Conservation (phyloP, 2,329 filamentous ascomycete genomes). For the Phoma sp. region DNA sequence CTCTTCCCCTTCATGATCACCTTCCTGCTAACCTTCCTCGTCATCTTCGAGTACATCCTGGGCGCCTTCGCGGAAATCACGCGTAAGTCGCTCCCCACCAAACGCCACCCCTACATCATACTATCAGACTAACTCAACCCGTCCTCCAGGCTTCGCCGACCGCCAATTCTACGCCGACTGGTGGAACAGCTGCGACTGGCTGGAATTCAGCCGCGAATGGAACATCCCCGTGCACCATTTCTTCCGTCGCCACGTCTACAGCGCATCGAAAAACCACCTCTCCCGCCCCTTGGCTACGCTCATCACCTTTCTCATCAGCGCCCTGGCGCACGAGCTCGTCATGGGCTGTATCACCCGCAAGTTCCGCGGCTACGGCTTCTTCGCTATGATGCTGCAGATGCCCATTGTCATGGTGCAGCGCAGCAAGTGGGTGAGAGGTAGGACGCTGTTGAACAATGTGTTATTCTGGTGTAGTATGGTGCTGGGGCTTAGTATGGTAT, state of each 20-base stretch:
- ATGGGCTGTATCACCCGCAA: constrained; percentile 99
- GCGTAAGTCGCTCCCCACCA: constrained; percentile 43
- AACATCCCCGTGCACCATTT: constrained; percentile 98
- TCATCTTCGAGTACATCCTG: constrained; percentile 97
- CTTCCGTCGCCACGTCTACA: constrained; percentile 92
- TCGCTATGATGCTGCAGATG: constrained; percentile 95
- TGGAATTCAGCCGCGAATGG: constrained; percentile 90
- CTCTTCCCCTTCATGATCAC: constrained; percentile 98
- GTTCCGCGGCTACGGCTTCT: constrained; percentile 88
- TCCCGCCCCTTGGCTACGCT: constrained; percentile 79
- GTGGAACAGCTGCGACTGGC: constrained; percentile 82
- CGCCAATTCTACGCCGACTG: constrained; percentile 86
- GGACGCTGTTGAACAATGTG: constrained; percentile 74
- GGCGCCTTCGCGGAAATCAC: constrained; percentile 96
- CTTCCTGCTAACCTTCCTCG: constrained; percentile 92
- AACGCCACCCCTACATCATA: too few species aligned
- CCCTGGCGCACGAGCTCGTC: constrained; percentile 89
- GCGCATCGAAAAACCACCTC: constrained; percentile 76
- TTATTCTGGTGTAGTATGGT: constrained; percentile 95
- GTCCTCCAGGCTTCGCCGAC: constrained; percentile 72
- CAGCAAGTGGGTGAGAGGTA: constrained; percentile 74
- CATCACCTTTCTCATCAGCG: constrained; percentile 90
- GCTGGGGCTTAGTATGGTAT: constrained; percentile 77
- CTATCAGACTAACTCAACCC: neutral
- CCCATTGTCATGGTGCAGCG: constrained; percentile 93